phyloP scores from a whole-genome alignment of 108 stramenopile species.

The Nitzschia inconspicua region DNA sequence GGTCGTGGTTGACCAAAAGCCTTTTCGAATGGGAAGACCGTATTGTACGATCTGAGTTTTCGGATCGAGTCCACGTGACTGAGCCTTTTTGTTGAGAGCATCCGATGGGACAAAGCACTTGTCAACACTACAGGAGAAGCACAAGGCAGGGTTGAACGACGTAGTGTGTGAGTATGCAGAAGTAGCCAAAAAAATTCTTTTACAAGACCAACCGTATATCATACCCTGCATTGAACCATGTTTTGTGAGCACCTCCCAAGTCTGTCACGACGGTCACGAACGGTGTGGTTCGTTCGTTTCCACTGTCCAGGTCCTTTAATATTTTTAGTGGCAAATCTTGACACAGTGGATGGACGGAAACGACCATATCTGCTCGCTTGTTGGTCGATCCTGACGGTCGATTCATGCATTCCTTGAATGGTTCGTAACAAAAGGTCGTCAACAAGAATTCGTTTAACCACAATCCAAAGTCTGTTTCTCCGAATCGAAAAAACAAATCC shows the following conservation, averaged over 20 bases:
- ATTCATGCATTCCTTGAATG: slow-evolving; percentile 52
- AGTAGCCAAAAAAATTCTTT: not conserved
- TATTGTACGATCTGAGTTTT: slow-evolving; percentile 76
- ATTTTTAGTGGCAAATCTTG: slow-evolving; percentile 89
- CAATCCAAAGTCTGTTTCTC: slow-evolving; percentile 68
- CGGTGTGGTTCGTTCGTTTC: slow-evolving; percentile 51
- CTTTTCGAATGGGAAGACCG: slow-evolving; percentile 93
- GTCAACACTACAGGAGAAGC: slow-evolving; percentile 46
- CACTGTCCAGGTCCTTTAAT: slow-evolving; percentile 53
- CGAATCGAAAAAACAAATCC: slow-evolving; percentile 73
- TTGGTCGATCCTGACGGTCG: slow-evolving; percentile 36
- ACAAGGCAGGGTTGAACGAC: not conserved
- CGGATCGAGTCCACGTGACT: slow-evolving; percentile 37
- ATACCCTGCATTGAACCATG: slow-evolving; percentile 86
- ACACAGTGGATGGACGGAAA: slow-evolving; percentile 94
- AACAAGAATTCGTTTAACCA: slow-evolving; percentile 61
- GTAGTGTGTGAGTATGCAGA: not conserved
- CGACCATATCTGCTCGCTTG: slow-evolving; percentile 85
- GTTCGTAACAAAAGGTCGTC: slow-evolving; percentile 44
- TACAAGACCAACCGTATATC: too few relatives aligned
- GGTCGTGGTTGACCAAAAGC: slow-evolving; percentile 67
- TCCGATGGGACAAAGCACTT: slow-evolving; percentile 91
- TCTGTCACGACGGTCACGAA: slow-evolving; percentile 98
- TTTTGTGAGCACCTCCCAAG: slow-evolving; percentile 91
- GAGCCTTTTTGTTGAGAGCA: slow-evolving; percentile 61